Base-by-base conservation (phyloP, 2,329 filamentous ascomycete genomes). In the Aspergillus sp. region DNA sequence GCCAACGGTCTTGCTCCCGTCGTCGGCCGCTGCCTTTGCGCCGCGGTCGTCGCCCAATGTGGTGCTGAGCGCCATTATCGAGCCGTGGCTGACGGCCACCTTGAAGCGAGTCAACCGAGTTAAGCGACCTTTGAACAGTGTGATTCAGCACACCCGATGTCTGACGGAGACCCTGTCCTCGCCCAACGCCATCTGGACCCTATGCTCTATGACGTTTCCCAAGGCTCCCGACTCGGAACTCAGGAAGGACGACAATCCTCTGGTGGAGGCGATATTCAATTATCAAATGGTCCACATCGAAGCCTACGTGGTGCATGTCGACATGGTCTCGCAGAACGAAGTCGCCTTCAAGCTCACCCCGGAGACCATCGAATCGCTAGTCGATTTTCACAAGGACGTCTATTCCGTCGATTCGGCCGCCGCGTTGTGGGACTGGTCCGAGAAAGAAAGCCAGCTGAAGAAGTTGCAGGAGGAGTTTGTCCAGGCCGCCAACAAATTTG, bases 301-400 rank as follows among this genome's bases (percentile, higher is more conserved):
- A 80, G 95, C 95, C 55, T 99, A 99, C 77, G 94, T 98, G 69
- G 95, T 99, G 62, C 94, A 98, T 78, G 92, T 99, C 78, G 95
- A 99, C 81, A 96, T 98, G 92, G 94, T 99, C 61, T 87, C 96
- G 71, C 90, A 93, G 78, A 95, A 96, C 76, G 95, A 98, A 81
- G 92, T 99, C 72, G 95, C 93, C 67, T 98, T 93, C 85, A 99
- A 99, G 85, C 85, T 99, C 72, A 98, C 93, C 24, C 86, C 89
- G 59, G 95, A 98, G 75, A 92, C 93, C 63, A 99, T 99, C 79
- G 92, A 96, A 71, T 81, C 90, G 55, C 86, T 99, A 65, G 89
- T 96, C 75, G 91, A 96, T 75, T 96, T 96, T 78, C 95, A 99
- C 85, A 93, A 95, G 82, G 91, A 97, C 65, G 85, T 98, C 69